Evolutionary conservation across 2,329 filamentous ascomycete genomes (phyloP), one percentile per base, ranked within the genome.

Genomic region (Knoxdaviesia capensis): DNA sequence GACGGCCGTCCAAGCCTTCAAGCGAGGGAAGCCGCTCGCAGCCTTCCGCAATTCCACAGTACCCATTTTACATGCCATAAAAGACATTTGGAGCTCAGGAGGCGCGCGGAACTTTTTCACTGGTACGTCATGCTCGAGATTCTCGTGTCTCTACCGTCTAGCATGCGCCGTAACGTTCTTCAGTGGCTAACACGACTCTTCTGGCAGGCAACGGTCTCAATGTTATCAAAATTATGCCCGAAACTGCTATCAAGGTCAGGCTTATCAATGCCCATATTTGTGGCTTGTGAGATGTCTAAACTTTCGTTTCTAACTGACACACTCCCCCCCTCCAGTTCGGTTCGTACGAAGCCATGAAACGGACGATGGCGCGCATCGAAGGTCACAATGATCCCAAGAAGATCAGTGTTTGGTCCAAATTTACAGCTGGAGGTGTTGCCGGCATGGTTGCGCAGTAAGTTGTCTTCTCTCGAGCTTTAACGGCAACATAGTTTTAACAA

Each of bases 181-280:
- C 33, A 41, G 37, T 34, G 34, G 36, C 3, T 38, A 10, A 10
- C 20, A 20, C 20, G 20, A 20, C 11, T 32, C 39, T 34, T n/a
- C 33, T 43, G 20, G 30, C 51, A 93, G 87, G 90, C 34, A 98
- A 98, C 54, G 90, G 90, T 4, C 66, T 98, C 50, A 98, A 98
- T 51, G 86, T 98, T 3, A 60, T 94, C 53, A 98, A 98, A 59
- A 90, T 98, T 46, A 94, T 96, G 85, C 90, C 90, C 0, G 90
- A 98, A 62, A 94, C 88, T 31, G 88, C 90, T 30, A 94, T 98
- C 56, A 93, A 94, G 52, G 64, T 66, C 41, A 29, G 41, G 20
- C 2, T 20, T 20, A 20, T 20, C 20, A 20, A 20, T 40, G 10
- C 3, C 31, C 7, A 29, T 29, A 54, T 39, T 33, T 34, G 50